Evolutionary conservation across 768 basidiomycete species (phyloP), one percentile per base, ranked within the genome.

Genomic region (Tylopilus rubrobrunneus): DNA sequence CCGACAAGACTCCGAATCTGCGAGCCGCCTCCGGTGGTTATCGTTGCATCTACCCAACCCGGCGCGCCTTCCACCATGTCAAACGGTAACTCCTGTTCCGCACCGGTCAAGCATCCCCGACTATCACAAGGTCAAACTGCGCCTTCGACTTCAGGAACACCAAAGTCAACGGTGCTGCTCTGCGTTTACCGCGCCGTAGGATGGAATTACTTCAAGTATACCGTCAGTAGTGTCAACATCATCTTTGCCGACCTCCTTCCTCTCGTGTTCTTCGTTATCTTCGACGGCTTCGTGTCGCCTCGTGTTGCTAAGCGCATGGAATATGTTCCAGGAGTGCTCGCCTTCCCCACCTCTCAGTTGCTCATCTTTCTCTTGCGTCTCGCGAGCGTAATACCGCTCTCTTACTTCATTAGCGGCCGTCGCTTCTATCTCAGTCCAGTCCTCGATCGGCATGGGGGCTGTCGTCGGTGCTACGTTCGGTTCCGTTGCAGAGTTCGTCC

Each of bases 401-500:
- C 91, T 8, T 99, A 99, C 76, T 99, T 99, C 75, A 98, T 99
- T 65, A 96, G 97, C n/a, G 97, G 97, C 97, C 8, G 97, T 99
- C 56, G 97, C 97, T 3, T 94, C 91, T 41, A 98, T 99, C 64
- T 92, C 89, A n/a, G 97, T 96, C 0, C 97, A 98, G 66, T 95
- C 92, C 0, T 93, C 90, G 2, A 98, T 98, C 56, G 97, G 97
- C 7, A 97, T 98, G 93, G 97, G 97, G 58, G 97, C 97, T 2
- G 96, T 98, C 62, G 98, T 99, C 77, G 98, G 98, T 68, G 97
- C 97, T 2, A 93, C 93, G 2, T 99, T 99, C 63, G 97, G 97
- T 69, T 94, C 91, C n/a, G 85, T 98, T 67, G 92, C 98, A 66
- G 97, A 99, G 73, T 90, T 99, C 63, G 80, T 99, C 59, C 80